Evolutionary conservation across 495 filamentous ascomycete species (phyloP).

Genomic region (Cladorrhinum samala): DNA sequence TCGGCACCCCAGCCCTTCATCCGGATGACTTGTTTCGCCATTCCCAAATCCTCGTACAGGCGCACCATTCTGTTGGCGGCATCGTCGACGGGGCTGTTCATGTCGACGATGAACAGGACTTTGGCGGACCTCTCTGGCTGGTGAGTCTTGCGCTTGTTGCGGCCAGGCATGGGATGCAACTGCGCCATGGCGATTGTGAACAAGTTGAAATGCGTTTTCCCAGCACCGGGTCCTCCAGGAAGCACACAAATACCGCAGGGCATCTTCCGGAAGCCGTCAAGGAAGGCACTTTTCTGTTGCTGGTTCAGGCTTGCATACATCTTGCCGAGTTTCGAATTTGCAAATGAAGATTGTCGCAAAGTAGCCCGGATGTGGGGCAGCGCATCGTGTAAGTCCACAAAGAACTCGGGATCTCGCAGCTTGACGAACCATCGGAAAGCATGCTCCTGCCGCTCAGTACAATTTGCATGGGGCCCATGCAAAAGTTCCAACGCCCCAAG

Average conservation of each 20-base stretch:
- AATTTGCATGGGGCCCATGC: not conserved
- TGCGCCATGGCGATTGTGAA: constrained; percentile 14
- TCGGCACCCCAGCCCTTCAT: constrained; percentile 15
- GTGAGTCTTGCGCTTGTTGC: not conserved
- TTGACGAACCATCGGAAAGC: constrained; percentile 4
- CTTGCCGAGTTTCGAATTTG: not conserved
- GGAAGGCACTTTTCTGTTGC: constrained; percentile 1
- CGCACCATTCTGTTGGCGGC: constrained; percentile 9
- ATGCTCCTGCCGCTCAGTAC: not conserved
- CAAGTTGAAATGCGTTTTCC: constrained; percentile 23
- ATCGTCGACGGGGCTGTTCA: constrained; percentile 22
- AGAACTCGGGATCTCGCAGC: not conserved
- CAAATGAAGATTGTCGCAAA: not conserved
- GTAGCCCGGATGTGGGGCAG: not conserved
- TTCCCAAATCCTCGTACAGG: constrained; percentile 11
- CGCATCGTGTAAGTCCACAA: not conserved
- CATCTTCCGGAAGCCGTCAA: constrained; percentile 8
- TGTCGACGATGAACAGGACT: constrained; percentile 24
- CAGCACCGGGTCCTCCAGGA: constrained; percentile 22
- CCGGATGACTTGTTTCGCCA: constrained; percentile 17
- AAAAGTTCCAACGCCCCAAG: not conserved
- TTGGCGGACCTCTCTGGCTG: constrained; percentile 1
- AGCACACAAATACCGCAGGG: constrained; percentile 15
- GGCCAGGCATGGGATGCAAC: not conserved
- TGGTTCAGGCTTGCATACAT: constrained; percentile 1